Conservation (phyloP, 345 rosid genomes). For the Brassica cretica region DNA sequence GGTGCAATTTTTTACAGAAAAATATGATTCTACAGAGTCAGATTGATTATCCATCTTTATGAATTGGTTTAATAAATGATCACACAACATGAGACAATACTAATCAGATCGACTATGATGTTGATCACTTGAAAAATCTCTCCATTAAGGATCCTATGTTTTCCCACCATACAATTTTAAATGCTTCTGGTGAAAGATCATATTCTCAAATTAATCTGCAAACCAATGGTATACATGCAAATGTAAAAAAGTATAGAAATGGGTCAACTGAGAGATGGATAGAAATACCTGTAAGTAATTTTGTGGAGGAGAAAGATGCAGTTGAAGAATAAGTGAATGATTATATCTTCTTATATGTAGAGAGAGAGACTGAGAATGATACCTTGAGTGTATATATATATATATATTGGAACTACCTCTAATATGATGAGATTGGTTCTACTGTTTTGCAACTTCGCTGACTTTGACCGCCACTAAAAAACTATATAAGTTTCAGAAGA, state of each 20-base stretch:
- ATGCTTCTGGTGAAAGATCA: neutral
- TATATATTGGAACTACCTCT: neutral
- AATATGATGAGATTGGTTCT: neutral
- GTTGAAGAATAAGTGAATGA: slow-evolving; percentile 19
- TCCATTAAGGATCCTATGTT: neutral
- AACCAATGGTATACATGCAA: slow-evolving; percentile 7
- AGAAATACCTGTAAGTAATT: neutral
- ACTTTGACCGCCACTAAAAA: slow-evolving; percentile 25
- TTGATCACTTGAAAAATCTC: neutral
- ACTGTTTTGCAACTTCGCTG: slow-evolving; percentile 12
- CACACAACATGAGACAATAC: neutral
- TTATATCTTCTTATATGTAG: slow-evolving; percentile 10
- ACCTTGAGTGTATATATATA: neutral
- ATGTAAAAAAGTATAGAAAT: neutral
- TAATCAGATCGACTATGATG: neutral
- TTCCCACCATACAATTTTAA: neutral
- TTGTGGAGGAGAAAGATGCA: slow-evolving; percentile 6
- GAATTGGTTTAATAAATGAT: neutral
- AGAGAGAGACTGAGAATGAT: neutral
- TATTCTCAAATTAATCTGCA: neutral
- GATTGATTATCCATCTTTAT: neutral
- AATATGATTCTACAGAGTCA: slow-evolving; percentile 6
- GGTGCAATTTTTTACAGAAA: neutral
- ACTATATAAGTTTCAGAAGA: neutral
- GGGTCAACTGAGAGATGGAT: neutral